Evolutionary conservation across 2,329 filamentous ascomycete species (phyloP), one percentile per base, ranked within the genome.

Genomic region (Elsinoe fawcettii): DNA sequence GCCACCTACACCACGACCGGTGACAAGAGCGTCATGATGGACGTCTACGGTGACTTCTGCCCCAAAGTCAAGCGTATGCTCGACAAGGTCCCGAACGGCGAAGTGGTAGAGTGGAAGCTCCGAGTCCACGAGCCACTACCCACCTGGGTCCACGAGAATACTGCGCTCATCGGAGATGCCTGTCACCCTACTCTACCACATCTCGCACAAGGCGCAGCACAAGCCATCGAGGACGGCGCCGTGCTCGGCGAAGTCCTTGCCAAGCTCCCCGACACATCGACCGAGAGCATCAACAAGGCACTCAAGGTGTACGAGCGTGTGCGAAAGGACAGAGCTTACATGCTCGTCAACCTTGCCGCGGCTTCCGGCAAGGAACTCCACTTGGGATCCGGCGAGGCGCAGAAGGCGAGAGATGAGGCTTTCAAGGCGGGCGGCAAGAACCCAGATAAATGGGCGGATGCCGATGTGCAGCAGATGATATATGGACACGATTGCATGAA

Each of bases 91-190:
- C 81, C 81, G 0, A 78, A 82, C 46, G 82, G 82, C n/a, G 81
- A 83, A 61, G 78, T 87, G 4, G 80, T 82, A 62, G 83, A 87
- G 66, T 87, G 84, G 81, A 83, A 82, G 62, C 70, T 87, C 44
- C 73, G 81, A 23, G 78, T 82, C 3, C 82, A 86, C 64, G 76
- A 80, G 36, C 82, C 82, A 0, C 69, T 87, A 3, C 77, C 79
- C 0, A 83, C 80, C 3, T 87, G 84, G 84, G 73, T 82, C 0
- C 70, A 79, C 36, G 76, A 76, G 9, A 73, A 69, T 9, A 71
- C 75, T 1, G 80, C 79, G 2, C 71, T 84, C 3, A 72, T 83
- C 0, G 81, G 81, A 18, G 81, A 84, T 64, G 79, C 81, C 1
- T 82, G 80, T 63, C 83, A 85, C 66, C 81, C 82, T 0, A 85